Evolutionary conservation across 2,329 filamentous ascomycete species (phyloP).

Genomic region (Aspergillus novoparasiticus): DNA sequence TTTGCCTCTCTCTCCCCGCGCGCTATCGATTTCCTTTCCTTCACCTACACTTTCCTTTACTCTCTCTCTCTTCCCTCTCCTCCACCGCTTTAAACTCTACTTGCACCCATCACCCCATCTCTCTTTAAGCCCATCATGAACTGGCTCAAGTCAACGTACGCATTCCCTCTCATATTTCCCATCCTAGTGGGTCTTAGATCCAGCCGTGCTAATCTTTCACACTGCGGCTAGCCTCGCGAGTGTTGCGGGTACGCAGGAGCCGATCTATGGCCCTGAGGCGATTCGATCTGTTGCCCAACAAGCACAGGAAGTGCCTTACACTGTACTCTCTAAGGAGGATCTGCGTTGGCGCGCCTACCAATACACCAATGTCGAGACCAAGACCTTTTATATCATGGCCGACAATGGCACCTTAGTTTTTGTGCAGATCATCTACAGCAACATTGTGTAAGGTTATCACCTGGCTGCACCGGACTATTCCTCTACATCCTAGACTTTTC

Average conservation of each 20-base stretch:
- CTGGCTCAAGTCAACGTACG: slow-evolving; percentile 91
- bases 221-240: slow-evolving; percentile 58
- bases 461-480: background rate
- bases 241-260: slow-evolving; percentile 94
- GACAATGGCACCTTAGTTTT: slow-evolving; percentile 77
- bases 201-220: slow-evolving; percentile 56
- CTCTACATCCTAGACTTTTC: background rate
- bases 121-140: slow-evolving; percentile 69
- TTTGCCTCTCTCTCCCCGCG: slow-evolving; percentile 32
- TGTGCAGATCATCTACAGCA: slow-evolving; percentile 95
- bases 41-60: slow-evolving; percentile 15
- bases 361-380: slow-evolving; percentile 88
- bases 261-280: slow-evolving; percentile 87
- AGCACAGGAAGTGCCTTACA: slow-evolving; percentile 75
- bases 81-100: background rate
- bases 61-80: slow-evolving; percentile 24
- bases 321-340: slow-evolving; percentile 75
- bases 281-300: slow-evolving; percentile 85
- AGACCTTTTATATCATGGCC: slow-evolving; percentile 87
- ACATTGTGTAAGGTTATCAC: slow-evolving; percentile 72
- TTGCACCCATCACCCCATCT: slow-evolving; percentile 3
- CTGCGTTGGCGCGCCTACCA: slow-evolving; percentile 81
- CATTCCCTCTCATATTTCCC: slow-evolving; percentile 22
- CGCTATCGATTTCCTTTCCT: slow-evolving; percentile 35
- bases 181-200: slow-evolving; percentile 15